Conservation (phyloP, 2,329 filamentous ascomycete species). For the Colletotrichum sp. region DNA sequence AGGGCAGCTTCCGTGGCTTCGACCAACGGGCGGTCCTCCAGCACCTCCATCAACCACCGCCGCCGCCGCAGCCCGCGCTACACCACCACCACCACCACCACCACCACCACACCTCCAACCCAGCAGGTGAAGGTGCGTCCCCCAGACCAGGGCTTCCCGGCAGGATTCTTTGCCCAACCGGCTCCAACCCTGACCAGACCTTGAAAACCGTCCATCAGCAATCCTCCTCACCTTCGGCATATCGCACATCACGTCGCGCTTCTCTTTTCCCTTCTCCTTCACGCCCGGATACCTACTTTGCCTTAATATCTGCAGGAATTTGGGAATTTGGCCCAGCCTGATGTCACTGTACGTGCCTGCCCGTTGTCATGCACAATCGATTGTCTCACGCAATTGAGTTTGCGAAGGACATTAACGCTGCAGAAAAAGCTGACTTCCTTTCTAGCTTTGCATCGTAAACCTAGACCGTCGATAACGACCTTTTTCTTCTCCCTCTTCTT, state of each 20-base stretch:
- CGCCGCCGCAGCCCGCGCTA: not conserved
- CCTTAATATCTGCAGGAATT: slow-evolving; percentile 6
- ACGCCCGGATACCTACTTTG: not conserved
- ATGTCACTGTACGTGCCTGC: slow-evolving; percentile 20
- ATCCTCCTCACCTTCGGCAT: slow-evolving; percentile 12
- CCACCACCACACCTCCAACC: not conserved
- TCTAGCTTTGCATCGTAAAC: slow-evolving; percentile 17
- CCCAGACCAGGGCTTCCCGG: slow-evolving; percentile 15
- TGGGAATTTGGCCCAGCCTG: not conserved
- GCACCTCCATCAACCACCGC: not conserved
- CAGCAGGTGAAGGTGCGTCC: not conserved
- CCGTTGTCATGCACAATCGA: not conserved
- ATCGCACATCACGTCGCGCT: slow-evolving; percentile 9
- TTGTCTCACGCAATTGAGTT: slow-evolving; percentile 1
- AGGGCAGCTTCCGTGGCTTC: not conserved
- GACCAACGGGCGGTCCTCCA: slow-evolving; percentile 5
- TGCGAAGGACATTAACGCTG: not conserved
- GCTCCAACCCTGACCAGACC: slow-evolving; percentile 15
- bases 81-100: not conserved
- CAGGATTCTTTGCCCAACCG: slow-evolving; percentile 4
- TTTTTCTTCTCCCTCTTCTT: not conserved
- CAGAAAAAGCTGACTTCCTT: not conserved
- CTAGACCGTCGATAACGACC: not conserved
- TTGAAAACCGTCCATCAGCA: slow-evolving; percentile 6
- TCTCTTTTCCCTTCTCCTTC: not conserved